Conservation (phyloP, 176 grass and related monocot species). For the Hsuehochloa calcarea region DNA sequence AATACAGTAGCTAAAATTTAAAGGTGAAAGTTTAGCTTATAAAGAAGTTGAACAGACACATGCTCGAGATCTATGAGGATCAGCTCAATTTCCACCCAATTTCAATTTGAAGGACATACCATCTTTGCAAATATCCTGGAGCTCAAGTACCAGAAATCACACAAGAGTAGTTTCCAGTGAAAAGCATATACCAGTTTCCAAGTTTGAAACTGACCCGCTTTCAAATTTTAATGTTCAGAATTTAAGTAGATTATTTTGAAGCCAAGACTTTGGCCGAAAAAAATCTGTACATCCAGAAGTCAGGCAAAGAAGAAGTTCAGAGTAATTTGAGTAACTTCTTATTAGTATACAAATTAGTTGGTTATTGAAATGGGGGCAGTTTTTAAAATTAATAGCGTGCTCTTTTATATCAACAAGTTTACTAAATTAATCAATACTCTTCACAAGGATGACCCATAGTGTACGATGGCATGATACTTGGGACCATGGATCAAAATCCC, state of each 20-base stretch:
- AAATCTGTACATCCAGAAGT: constrained; percentile 33
- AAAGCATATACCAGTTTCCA: constrained; percentile 2
- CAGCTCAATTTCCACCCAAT: not conserved
- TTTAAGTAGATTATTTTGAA: constrained; percentile 6
- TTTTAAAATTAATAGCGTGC: not conserved
- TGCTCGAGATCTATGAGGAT: not conserved
- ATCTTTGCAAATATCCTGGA: not conserved
- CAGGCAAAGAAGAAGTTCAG: not conserved
- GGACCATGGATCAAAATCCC: no score
- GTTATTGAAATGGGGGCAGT: not conserved
- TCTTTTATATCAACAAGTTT: not conserved
- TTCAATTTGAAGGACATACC: not conserved
- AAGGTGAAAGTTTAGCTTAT: constrained; percentile 5
- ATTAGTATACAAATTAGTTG: constrained; percentile 21
- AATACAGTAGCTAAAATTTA: not conserved
- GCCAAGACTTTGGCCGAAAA: constrained; percentile 28
- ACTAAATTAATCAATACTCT: not conserved
- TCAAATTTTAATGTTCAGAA: constrained; percentile 1
- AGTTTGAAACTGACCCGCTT: constrained; percentile 19
- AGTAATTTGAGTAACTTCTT: constrained; percentile 31
- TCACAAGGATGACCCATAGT: not conserved
- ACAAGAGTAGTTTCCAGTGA: not conserved
- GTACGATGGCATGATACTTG: not conserved
- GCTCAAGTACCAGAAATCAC: not conserved
- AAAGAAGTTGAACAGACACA: constrained; percentile 6